These are phyloP conservation scores for Penicillium goetzii DNA, from an alignment of 495 filamentous ascomycete genomes.

Conservation along the genomic window DNA sequence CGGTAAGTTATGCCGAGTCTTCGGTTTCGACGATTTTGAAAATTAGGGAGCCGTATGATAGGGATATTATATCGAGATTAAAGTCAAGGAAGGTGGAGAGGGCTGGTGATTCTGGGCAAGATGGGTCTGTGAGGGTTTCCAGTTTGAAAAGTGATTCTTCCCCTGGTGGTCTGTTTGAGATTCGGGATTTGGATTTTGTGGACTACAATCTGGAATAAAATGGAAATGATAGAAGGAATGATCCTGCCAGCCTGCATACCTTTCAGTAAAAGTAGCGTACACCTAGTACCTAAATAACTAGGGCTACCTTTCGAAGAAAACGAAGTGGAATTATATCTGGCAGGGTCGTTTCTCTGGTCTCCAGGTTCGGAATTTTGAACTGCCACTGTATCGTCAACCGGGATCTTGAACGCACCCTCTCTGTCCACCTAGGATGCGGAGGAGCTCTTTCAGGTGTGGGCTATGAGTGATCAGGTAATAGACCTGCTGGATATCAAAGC, in stretches of 20 bases:
- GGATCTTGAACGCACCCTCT: no score
- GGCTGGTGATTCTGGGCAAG: background rate
- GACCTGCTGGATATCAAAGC: no score
- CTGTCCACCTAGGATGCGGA: no score
- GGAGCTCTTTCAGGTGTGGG: no score
- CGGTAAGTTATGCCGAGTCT: constrained; percentile 2
- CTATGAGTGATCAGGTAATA: no score
- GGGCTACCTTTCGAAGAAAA: no score
- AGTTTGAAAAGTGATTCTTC: background rate
- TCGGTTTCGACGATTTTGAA: constrained; percentile 9
- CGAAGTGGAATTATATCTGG: no score
- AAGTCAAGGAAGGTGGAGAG: constrained; percentile 13
- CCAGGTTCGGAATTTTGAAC: no score
- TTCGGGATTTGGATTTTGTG: background rate
- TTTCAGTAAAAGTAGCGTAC: no score
- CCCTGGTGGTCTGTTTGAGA: background rate
- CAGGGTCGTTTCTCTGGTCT: no score
- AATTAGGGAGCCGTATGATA: constrained; percentile 23
- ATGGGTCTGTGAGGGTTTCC: background rate
- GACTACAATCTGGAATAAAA: background rate
- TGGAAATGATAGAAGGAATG: background rate
- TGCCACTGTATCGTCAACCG: no score
- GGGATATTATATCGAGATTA: constrained; percentile 16
- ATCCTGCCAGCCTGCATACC: background rate
- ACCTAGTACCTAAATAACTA: no score